phyloP scores from a whole-genome alignment of 345 rosid species.

The Rhodamnia argentea region DNA sequence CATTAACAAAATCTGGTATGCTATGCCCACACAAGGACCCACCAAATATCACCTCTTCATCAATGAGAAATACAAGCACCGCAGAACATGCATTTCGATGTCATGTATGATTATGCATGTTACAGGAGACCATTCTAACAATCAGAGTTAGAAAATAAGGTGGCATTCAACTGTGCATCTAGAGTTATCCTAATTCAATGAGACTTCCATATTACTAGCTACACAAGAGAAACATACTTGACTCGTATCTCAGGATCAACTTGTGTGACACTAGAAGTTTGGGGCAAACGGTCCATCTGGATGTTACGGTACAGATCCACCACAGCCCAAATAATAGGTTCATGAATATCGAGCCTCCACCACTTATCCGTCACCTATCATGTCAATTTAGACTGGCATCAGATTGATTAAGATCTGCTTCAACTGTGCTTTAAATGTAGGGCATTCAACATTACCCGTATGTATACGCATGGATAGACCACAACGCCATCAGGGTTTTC shows the following conservation, averaged over 20 bases:
- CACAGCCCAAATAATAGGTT: slow-evolving; percentile 92
- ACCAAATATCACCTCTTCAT: neutral
- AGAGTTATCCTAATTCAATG: neutral
- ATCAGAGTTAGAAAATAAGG: neutral
- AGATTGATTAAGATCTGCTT: neutral
- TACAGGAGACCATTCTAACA: neutral
- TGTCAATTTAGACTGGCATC: neutral
- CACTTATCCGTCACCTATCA: slow-evolving; percentile 69
- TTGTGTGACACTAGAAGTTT: slow-evolving; percentile 56
- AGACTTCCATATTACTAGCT: neutral
- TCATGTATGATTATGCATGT: neutral
- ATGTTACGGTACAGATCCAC: slow-evolving; percentile 73
- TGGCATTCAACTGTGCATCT: neutral
- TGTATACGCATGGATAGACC: slow-evolving; percentile 78
- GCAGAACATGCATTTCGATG: neutral
- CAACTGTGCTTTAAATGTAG: neutral
- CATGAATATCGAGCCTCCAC: slow-evolving; percentile 91
- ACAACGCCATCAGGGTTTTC: slow-evolving; percentile 69
- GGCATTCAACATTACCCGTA: slow-evolving; percentile 51
- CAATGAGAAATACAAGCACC: neutral
- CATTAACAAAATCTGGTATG: neutral
- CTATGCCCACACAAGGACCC: neutral
- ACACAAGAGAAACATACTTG: slow-evolving; percentile 32
- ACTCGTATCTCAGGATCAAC: slow-evolving; percentile 96
- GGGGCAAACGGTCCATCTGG: slow-evolving; percentile 68